phyloP scores from a whole-genome alignment of 2,329 filamentous ascomycete genomes.

The Nemania abortiva region DNA sequence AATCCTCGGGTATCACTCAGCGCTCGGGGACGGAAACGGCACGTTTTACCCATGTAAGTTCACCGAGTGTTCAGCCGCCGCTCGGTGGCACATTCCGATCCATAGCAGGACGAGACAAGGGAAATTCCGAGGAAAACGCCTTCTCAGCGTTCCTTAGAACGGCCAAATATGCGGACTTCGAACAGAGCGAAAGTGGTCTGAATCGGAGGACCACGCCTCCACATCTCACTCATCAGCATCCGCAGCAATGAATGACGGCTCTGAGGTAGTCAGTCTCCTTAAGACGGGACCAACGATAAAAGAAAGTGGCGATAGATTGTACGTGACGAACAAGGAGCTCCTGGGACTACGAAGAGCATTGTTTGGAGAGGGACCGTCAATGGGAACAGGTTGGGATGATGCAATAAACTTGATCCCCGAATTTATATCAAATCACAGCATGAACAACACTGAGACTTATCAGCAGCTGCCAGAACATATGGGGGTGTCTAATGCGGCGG shows the following conservation, averaged over 20 bases:
- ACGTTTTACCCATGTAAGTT: conserved; percentile 13
- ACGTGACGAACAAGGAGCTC: conserved; percentile 41
- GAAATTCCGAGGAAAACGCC: conserved; percentile 50
- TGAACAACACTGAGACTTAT: conserved; percentile 30
- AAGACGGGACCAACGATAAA: conserved; percentile 43
- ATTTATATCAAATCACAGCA: conserved; percentile 50
- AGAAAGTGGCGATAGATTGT: conserved; percentile 35
- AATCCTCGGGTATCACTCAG: conserved; percentile 34
- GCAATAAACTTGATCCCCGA: conserved; percentile 65
- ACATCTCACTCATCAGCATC: conserved; percentile 15
- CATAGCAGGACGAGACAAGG: conserved; percentile 47
- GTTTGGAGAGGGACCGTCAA: conserved; percentile 40
- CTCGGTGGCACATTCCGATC: conserved; percentile 47
- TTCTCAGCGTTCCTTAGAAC: conserved; percentile 56
- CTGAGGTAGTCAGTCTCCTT: conserved; percentile 47
- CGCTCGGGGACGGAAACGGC: conserved; percentile 37
- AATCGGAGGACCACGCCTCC: conserved; percentile 36
- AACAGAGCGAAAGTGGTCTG: conserved; percentile 38
- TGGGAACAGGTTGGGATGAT: conserved; percentile 56
- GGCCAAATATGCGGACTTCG: background rate
- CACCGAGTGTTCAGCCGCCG: background rate
- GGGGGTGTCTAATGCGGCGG: conserved; percentile 55
- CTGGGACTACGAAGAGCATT: conserved; percentile 44
- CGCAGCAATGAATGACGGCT: conserved; percentile 43
- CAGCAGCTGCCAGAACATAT: conserved; percentile 50